Evolutionary conservation across 805 yeast species (phyloP), one percentile per base, ranked within the genome.

Genomic region (Kodamaea jinghongensis): DNA sequence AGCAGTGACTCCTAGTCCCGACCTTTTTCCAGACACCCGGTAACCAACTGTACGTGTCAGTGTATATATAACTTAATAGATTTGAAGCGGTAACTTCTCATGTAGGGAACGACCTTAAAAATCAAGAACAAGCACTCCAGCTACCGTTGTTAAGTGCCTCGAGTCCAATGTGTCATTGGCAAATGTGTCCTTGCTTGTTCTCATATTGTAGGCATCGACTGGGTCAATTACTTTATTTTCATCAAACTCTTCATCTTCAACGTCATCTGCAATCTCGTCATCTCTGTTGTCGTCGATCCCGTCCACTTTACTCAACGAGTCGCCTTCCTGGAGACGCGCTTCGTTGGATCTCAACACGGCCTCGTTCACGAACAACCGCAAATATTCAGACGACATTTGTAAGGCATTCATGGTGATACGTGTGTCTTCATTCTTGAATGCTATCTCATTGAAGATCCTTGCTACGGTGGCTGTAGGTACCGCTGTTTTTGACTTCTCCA

Each of bases 261-360:
- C 50, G 14, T 35, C 39, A 15, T 42, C 45, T 6, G 31, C 46
- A 13, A 42, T 48, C 10, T 26, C 28, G 5, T 41, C 39, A 20
- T 28, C n/a, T 26, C 28, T 49, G 2, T 59, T 46, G 22, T 54
- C 58, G 41, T 63, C 71, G 10, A 65, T 63, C 2, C 65, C 66
- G 43, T 65, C 71, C 1, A 60, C 61, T 11, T 46, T 50, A 11
- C 45, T 38, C 28, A 45, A 34, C n/a, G 56, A 37, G 15, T 52
- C 60, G 4, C 56, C 54, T 31, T 68, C 72, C 11, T 52, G 45
- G 8, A 58, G 29, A 25, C 80, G 51, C 34, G 71, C 77, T 42
- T 78, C 81, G 46, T 79, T 78, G 7, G 85, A 71, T 42, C 86
- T 51, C 5, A 72, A 51, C 2, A 79, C 66, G 0, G 85, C 85